Conservation (phyloP, 2,329 filamentous ascomycete genomes). For the Grosmannia serpens region DNA sequence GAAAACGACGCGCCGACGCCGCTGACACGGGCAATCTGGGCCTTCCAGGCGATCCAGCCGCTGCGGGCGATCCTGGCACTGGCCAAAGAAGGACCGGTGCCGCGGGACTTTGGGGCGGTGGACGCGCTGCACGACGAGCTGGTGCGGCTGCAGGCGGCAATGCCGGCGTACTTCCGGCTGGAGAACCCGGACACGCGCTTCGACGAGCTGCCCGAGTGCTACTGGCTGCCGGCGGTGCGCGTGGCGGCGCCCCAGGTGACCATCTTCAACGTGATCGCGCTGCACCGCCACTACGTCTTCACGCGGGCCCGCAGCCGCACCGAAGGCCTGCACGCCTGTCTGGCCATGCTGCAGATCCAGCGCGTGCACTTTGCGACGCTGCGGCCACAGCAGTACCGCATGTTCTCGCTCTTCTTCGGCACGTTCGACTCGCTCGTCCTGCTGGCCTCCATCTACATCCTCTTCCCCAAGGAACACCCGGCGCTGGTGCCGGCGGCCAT, state of each 20-base stretch:
- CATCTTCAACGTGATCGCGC: slow-evolving; percentile 44
- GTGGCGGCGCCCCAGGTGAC: slow-evolving; percentile 35
- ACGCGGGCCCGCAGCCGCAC: slow-evolving; percentile 40
- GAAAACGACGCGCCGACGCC: slow-evolving; percentile 45
- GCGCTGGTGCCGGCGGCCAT: slow-evolving; percentile 34
- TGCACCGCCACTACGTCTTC: slow-evolving; percentile 53
- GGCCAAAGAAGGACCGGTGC: slow-evolving; percentile 43
- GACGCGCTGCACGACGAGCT: slow-evolving; percentile 42
- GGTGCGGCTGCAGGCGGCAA: slow-evolving; percentile 32
- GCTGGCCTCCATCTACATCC: slow-evolving; percentile 47
- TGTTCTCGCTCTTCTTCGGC: slow-evolving; percentile 48
- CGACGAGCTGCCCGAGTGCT: slow-evolving; percentile 39
- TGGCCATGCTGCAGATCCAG: slow-evolving; percentile 45
- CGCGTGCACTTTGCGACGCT: slow-evolving; percentile 35
- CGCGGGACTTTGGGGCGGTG: slow-evolving; percentile 41
- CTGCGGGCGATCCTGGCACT: slow-evolving; percentile 43
- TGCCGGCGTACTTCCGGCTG: slow-evolving; percentile 41
- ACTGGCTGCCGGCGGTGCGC: slow-evolving; percentile 38
- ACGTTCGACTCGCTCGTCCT: slow-evolving; percentile 54
- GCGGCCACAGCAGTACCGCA: slow-evolving; percentile 38
- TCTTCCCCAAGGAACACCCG: slow-evolving; percentile 44
- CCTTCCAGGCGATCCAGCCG: slow-evolving; percentile 33
- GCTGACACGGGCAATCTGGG: slow-evolving; percentile 41
- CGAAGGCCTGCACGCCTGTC: slow-evolving; percentile 42
- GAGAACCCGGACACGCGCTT: slow-evolving; percentile 46